These are phyloP conservation scores for Emericellopsis cladophorae DNA, from an alignment of 2,329 filamentous ascomycete species.

Conservation along the genomic window DNA sequence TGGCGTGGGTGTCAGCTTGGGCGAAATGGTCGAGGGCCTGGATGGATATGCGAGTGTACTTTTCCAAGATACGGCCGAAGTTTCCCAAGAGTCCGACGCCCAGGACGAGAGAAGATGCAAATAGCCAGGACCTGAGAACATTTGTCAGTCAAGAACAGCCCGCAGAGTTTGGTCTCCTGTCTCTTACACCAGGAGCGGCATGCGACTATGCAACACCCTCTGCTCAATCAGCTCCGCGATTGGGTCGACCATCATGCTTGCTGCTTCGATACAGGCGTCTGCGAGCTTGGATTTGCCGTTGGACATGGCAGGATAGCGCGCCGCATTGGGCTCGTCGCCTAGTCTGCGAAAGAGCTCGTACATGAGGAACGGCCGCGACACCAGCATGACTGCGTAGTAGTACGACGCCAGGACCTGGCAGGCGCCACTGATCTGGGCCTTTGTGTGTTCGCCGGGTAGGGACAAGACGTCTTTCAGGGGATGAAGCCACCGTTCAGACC, in stretches of 20 bases:
- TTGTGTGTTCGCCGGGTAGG: constrained; percentile 6
- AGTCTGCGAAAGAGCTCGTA: constrained; percentile 36
- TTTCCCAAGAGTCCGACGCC: constrained; percentile 36
- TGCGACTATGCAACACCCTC: constrained; percentile 26
- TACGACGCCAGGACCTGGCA: constrained; percentile 39
- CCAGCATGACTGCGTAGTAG: constrained; percentile 45
- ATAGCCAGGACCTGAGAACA: constrained; percentile 34
- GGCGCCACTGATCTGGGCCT: constrained; percentile 27
- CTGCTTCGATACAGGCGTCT: constrained; percentile 42
- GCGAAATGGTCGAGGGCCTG: constrained; percentile 35
- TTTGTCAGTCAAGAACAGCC: too few relatives aligned
- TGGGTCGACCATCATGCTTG: constrained; percentile 38
- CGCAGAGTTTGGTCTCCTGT: too few relatives aligned
- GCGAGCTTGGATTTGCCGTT: constrained; percentile 36
- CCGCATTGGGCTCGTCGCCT: constrained; percentile 16
- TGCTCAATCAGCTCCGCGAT: constrained; percentile 30
- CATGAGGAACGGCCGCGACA: constrained; percentile 42
- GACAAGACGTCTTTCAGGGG: constrained; percentile 25
- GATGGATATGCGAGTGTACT: constrained; percentile 33
- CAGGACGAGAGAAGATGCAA: constrained; percentile 37
- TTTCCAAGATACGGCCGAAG: constrained; percentile 39
- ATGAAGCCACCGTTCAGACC: constrained; percentile 35
- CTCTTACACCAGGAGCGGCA: constrained; percentile 37
- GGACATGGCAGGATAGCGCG: constrained; percentile 9
- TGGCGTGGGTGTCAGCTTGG: constrained; percentile 33